Conservation (phyloP, 768 basidiomycete species). For the Suillus subluteus region DNA sequence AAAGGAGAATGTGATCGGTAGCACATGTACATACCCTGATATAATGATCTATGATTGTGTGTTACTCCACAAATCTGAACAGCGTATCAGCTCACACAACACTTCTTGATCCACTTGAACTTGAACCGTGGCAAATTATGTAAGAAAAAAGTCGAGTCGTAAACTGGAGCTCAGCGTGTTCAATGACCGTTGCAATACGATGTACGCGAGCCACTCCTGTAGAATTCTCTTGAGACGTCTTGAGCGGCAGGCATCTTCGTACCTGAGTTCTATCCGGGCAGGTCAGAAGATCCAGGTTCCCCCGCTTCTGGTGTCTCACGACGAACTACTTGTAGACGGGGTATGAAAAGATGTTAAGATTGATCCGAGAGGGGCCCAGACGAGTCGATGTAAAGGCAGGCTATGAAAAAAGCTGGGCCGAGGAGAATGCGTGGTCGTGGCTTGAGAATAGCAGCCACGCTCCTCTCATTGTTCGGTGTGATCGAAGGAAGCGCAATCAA, state of each 20-base stretch:
- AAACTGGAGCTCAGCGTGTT: neutral
- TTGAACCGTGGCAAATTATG: neutral
- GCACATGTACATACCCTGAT: neutral
- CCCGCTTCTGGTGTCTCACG: neutral
- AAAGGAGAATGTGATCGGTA: neutral
- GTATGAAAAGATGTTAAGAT: neutral
- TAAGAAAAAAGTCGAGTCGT: neutral
- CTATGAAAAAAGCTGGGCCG: neutral
- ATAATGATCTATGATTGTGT: slow-evolving; percentile 4
- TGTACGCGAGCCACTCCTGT: neutral
- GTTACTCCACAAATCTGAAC: slow-evolving; percentile 4
- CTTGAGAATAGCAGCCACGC: slow-evolving; percentile 1
- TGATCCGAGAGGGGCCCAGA: neutral
- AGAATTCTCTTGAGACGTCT: neutral
- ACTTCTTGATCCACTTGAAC: neutral
- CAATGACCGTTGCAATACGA: neutral
- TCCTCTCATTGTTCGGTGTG: neutral
- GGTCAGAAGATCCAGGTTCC: neutral
- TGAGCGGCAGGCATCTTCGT: neutral
- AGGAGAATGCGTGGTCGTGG: neutral
- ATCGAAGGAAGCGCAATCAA: no score
- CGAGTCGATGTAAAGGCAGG: neutral
- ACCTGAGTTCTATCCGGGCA: no score
- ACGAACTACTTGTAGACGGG: neutral
- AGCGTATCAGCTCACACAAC: neutral